phyloP scores from a whole-genome alignment of 148 eudicot species.

The Heliamphora exappendiculata region DNA sequence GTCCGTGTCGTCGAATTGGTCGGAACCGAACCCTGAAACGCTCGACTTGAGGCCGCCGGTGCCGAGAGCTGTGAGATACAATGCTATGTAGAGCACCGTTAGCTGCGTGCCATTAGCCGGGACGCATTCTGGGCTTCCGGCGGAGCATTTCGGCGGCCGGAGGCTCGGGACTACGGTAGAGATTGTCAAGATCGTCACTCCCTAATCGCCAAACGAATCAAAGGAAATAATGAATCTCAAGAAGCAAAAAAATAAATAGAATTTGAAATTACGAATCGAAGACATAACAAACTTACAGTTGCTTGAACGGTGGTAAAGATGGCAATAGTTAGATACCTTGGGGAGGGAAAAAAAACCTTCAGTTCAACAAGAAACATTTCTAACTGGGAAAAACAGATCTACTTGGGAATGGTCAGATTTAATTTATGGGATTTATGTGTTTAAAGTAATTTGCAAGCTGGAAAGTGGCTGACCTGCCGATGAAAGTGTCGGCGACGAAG shows the following conservation, averaged over 20 bases:
- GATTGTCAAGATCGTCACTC: constrained; percentile 4
- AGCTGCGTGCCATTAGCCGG: neutral
- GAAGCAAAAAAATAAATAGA: neutral
- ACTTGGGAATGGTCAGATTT: no score
- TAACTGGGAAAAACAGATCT: no score
- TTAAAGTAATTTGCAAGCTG: no score
- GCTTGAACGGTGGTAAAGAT: constrained; percentile 85
- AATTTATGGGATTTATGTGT: no score
- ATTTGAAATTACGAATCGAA: neutral
- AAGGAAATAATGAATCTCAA: neutral
- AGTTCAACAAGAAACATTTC: neutral
- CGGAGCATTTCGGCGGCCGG: constrained; percentile 5
- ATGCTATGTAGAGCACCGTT: constrained; percentile 35
- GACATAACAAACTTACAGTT: constrained; percentile 32
- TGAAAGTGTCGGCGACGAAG: constrained; percentile 72
- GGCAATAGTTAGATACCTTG: constrained; percentile 75
- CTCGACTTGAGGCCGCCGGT: constrained; percentile 68
- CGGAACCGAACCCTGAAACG: constrained; percentile 64
- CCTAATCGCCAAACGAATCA: neutral
- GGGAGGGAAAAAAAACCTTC: neutral
- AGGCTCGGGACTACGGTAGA: constrained; percentile 5
- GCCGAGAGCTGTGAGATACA: constrained; percentile 60
- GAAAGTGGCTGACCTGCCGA: constrained; percentile 50
- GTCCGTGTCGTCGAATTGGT: constrained; percentile 56
- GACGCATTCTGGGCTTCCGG: neutral